Evolutionary conservation across 495 filamentous ascomycete genomes (phyloP).

Genomic region (Trypethelium eluteriae): DNA sequence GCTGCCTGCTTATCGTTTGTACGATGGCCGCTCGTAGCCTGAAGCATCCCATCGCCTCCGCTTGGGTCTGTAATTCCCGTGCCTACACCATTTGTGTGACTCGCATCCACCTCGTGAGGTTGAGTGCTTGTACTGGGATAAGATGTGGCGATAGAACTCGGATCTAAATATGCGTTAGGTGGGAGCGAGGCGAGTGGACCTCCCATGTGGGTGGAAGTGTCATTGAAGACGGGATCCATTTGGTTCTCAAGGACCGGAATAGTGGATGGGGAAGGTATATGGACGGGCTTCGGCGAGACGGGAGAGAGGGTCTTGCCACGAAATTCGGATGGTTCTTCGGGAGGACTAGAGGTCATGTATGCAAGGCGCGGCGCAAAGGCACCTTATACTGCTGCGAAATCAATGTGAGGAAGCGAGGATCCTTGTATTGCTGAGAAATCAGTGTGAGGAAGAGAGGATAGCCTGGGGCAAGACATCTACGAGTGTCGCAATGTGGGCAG

Average conservation of each 20-base stretch:
- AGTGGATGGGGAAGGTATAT: constrained; percentile 60
- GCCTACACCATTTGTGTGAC: constrained; percentile 5
- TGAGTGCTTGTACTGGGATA: constrained; percentile 1
- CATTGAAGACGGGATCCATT: constrained; percentile 65
- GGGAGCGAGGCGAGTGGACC: constrained; percentile 21
- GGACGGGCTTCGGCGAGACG: constrained; percentile 62
- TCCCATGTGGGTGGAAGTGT: constrained; percentile 49
- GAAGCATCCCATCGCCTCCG: not conserved
- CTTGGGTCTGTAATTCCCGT: not conserved
- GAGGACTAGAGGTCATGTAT: constrained; percentile 57
- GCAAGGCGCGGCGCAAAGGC: constrained; percentile 19
- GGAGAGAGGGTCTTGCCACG: constrained; percentile 63
- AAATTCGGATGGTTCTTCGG: constrained; percentile 57
- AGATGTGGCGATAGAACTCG: not conserved
- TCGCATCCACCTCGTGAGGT: not conserved
- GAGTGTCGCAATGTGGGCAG: not conserved
- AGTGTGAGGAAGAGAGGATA: not conserved
- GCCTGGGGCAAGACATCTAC: not conserved
- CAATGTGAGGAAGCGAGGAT: not conserved
- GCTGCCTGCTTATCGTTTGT: constrained; percentile 10
- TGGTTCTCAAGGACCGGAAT: constrained; percentile 65
- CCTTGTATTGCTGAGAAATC: constrained; percentile 3
- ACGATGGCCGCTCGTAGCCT: not conserved
- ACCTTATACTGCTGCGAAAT: constrained; percentile 5
- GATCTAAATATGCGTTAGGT: not conserved